Base-by-base conservation (phyloP, 106 monocot species). In the Allium fistulosum region DNA sequence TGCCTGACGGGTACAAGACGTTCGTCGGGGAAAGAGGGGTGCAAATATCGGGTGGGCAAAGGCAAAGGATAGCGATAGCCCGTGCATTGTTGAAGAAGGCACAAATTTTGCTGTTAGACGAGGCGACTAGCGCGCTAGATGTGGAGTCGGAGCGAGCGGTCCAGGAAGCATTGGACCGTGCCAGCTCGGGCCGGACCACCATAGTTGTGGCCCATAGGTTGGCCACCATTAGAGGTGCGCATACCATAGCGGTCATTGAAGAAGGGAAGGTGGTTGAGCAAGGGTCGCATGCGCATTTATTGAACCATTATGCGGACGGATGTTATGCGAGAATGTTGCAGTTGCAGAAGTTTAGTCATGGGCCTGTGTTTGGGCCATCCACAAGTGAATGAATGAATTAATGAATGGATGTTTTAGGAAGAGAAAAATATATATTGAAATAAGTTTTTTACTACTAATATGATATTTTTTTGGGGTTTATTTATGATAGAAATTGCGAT, bases 201-300 rank as follows among this genome's bases (percentile, higher is more conserved):
- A 79, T 97, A 48, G 78, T 92, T 69, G 92, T 92, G 45, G 97
- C 97, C 8, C 97, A 97, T 70, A 74, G 89, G 64, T 70, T 97
- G 6, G 84, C 81, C 10, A 82, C 92, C n/a, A 79, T 92, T 22
- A 71, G 92, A 57, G 81, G 80, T 11, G 97, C 97, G 1, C 75
- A 92, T 58, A 57, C 71, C 0, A 89, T 97, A 16, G 92, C 97
- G 6, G 97, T 97, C 15, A 78, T 97, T n/a, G 97, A 97, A 11
- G 97, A 97, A 49, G 97, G 92, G 74, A 92, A 88, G 82, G 92
- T 97, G 58, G 87, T 89, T 67, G 97, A 97, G 73, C 89, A 92
- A 66, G 97, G 97, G 1, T 97, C 97, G 0, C 97, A 97, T 65
- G 78, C 84, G 11, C 97, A 97, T 68, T 63, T 97, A 53, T 74